These are phyloP conservation scores for Psilocybe tampanensis DNA, from an alignment of 768 basidiomycete species.

Conservation along the genomic window DNA sequence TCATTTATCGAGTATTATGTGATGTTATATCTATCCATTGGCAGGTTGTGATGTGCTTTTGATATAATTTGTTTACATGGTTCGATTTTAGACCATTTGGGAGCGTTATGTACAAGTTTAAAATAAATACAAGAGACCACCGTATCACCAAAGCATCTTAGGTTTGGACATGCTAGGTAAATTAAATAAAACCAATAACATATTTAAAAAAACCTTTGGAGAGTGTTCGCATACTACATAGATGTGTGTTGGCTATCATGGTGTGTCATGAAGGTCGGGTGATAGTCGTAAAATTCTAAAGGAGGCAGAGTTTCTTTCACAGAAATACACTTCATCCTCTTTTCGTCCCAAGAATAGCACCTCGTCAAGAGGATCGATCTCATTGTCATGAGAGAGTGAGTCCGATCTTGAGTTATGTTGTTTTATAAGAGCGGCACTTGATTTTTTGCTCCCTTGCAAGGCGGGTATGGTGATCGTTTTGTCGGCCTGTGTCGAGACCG, in stretches of 20 bases:
- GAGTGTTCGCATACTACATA: slow-evolving; percentile 6
- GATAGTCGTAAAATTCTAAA: slow-evolving; percentile 78
- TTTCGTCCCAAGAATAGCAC: slow-evolving; percentile 82
- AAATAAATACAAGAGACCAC: slow-evolving; percentile 2
- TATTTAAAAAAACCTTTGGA: slow-evolving; percentile 7
- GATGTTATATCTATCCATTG: slow-evolving; percentile 5
- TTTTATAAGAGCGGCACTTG: slow-evolving; percentile 43
- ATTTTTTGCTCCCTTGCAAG: slow-evolving; percentile 19
- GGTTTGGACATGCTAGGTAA: background rate
- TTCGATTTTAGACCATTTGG: background rate
- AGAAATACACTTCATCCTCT: slow-evolving; percentile 77
- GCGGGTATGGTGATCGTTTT: slow-evolving; percentile 13
- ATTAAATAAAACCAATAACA: slow-evolving; percentile 15
- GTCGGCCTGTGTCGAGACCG: slow-evolving; percentile 25
- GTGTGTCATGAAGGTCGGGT: slow-evolving; percentile 36
- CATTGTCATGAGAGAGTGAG: slow-evolving; percentile 51
- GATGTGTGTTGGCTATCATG: slow-evolving; percentile 13
- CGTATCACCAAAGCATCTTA: background rate
- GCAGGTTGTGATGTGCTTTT: background rate
- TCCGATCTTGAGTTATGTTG: slow-evolving; percentile 57
- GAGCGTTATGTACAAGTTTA: background rate
- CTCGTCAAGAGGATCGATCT: slow-evolving; percentile 61
- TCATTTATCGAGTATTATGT: too few relatives aligned
- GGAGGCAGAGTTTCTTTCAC: slow-evolving; percentile 71
- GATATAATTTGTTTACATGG: too few relatives aligned